A percentile compares a stretch with the other conserved stretches of the same genome.
Conservation (phyloP, 2,329 filamentous ascomycete genomes). For the Macrophomina tecta region DNA sequence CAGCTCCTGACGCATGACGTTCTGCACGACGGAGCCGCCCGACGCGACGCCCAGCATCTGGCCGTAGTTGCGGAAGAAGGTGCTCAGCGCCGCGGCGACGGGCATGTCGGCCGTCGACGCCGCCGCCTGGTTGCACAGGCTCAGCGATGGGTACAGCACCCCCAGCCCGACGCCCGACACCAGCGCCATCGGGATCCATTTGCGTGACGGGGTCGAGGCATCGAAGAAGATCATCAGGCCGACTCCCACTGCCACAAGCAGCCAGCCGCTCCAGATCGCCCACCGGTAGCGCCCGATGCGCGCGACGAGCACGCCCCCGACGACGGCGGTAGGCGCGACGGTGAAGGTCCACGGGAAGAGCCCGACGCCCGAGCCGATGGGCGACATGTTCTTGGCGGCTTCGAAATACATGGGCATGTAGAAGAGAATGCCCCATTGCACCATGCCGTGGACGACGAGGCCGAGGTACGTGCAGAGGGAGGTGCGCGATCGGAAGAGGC, state of each 20-base stretch:
- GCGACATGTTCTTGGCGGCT: conserved; percentile 34
- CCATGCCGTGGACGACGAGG: conserved; percentile 38
- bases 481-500: conserved; percentile 40
- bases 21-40: conserved; percentile 51
- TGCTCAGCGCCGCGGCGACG: conserved; percentile 47
- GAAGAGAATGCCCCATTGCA: conserved; percentile 37
- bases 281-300: conserved; percentile 35
- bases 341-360: conserved; percentile 42
- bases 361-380: conserved; percentile 35
- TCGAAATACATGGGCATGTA: conserved; percentile 44
- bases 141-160: conserved; percentile 48
- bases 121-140: conserved; percentile 53
- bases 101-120: conserved; percentile 47
- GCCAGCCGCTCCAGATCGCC: conserved; percentile 39
- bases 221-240: conserved; percentile 52
- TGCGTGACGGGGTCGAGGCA: conserved; percentile 42
- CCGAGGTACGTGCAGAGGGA: conserved; percentile 39
- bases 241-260: conserved; percentile 48
- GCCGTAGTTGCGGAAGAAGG: conserved; percentile 57
- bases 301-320: conserved; percentile 36
- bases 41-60: conserved; percentile 56
- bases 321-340: conserved; percentile 34
- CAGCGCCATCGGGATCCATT: conserved; percentile 54
- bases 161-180: conserved; percentile 51
- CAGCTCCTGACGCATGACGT: conserved; percentile 35